Evolutionary conservation across 2,329 filamentous ascomycete genomes (phyloP), one percentile per base, ranked within the genome.

Genomic region (Penicillium sclerotiorum): DNA sequence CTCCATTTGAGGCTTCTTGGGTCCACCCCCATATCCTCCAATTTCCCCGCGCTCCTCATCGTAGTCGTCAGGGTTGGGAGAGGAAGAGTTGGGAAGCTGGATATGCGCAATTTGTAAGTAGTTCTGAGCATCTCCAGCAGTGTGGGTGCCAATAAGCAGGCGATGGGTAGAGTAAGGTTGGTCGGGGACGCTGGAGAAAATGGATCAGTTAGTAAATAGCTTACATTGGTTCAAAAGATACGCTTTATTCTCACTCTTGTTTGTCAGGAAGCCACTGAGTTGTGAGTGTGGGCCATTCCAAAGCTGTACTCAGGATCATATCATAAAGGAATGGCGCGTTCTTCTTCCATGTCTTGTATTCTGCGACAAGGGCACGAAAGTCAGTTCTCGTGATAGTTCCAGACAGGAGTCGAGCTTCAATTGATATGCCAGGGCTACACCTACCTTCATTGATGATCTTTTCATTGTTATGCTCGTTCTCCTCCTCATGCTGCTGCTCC

Each of bases 291-390:
- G 94, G 94, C 94, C 94, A 99, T 68, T 96, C 92, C 50, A 99
- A 79, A 33, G 95, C 95, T 58, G 90, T 95, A 64, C 91, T 92
- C 57, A 97, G 81, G 59, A 99, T 94, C 85, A 96, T 90, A 71
- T 99, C 94, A 73, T 99, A 99, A 63, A 99, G 87, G 68, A 97
- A 97, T 3, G 94, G 92, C 58, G 89, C 90, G 75, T 99, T 99
- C 80, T 99, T 99, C 81, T 99, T 99, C 94, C 94, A 99, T 59
- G 93, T 96, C 73, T 99, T 99, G 83, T 99, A 99, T 72, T 99
- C 94, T 91, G 63, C 33, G n/a, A 28, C 33, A 11, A 4, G 20
- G 15, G 15, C n/a, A 17, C 18, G 38, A 40, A 42, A 28, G 25
- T 28, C 25, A 28, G 25, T 13, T n/a, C n/a, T n/a, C n/a, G n/a